Evolutionary conservation across 2,329 filamentous ascomycete genomes (phyloP).

Genomic region (Didymella exigua): DNA sequence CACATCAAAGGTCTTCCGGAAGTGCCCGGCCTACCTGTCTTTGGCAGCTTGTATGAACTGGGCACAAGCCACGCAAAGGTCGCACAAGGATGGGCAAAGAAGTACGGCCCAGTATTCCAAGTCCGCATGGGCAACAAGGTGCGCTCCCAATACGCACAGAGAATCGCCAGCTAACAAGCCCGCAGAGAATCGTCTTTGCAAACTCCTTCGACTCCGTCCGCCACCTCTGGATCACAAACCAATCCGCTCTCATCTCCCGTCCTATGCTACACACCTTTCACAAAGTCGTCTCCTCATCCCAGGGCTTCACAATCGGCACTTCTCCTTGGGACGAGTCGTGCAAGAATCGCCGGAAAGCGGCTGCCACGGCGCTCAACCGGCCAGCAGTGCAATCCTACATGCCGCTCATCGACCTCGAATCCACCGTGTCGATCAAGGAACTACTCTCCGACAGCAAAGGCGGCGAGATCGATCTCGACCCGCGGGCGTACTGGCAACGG

Average conservation of each 20-base stretch:
- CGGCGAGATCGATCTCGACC: slow-evolving; percentile 70
- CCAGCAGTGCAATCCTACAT: slow-evolving; percentile 79
- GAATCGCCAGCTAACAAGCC: slow-evolving; percentile 4
- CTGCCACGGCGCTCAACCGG: slow-evolving; percentile 77
- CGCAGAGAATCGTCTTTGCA: slow-evolving; percentile 72
- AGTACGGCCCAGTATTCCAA: slow-evolving; percentile 58
- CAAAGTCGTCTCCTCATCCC: slow-evolving; percentile 74
- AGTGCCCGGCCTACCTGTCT: slow-evolving; percentile 54
- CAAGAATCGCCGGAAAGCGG: slow-evolving; percentile 76
- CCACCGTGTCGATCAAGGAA: slow-evolving; percentile 73
- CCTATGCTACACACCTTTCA: slow-evolving; percentile 83
- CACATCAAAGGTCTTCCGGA: slow-evolving; percentile 57
- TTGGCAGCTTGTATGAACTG: slow-evolving; percentile 55
- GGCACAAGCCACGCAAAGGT: slow-evolving; percentile 55
- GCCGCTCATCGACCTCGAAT: slow-evolving; percentile 81
- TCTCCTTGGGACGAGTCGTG: slow-evolving; percentile 84
- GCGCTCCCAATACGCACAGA: slow-evolving; percentile 14
- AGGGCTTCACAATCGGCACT: slow-evolving; percentile 82
- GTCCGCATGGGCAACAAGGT: slow-evolving; percentile 69
- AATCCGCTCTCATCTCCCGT: slow-evolving; percentile 76
- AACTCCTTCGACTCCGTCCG: slow-evolving; percentile 78
- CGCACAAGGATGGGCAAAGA: slow-evolving; percentile 54
- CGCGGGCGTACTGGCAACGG: slow-evolving; percentile 73
- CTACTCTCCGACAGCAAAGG: slow-evolving; percentile 67
- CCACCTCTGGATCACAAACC: slow-evolving; percentile 78